Evolutionary conservation across 2,329 filamentous ascomycete genomes (phyloP).

Genomic region (Dactylella cylindrospora): DNA sequence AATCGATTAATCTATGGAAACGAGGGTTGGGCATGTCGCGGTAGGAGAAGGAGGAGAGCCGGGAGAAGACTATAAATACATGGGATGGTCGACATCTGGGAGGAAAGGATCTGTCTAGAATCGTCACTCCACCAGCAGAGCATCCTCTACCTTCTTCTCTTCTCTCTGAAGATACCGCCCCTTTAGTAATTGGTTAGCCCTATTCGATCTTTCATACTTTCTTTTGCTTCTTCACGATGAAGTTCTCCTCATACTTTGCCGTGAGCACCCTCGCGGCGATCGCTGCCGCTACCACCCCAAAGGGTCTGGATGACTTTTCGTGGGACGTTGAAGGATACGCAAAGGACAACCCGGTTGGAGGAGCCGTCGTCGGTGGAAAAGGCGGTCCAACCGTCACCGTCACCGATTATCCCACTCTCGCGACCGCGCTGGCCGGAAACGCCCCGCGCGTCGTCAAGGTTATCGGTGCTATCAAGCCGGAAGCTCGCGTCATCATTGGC

Average conservation of each 20-base stretch:
- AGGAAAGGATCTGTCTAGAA: background rate
- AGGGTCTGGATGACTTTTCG: slow-evolving; percentile 29
- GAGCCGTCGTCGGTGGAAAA: slow-evolving; percentile 50
- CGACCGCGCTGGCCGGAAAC: slow-evolving; percentile 55
- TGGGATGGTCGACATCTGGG: background rate
- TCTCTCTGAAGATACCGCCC: background rate
- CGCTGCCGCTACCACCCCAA: slow-evolving; percentile 21
- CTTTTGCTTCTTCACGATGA: slow-evolving; percentile 9
- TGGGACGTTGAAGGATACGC: slow-evolving; percentile 40
- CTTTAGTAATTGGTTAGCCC: background rate
- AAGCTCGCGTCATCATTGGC: slow-evolving; percentile 54
- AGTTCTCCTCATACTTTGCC: slow-evolving; percentile 15
- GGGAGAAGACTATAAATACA: slow-evolving; percentile 43
- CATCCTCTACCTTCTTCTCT: background rate
- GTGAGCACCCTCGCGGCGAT: slow-evolving; percentile 8
- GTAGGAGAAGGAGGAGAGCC: background rate
- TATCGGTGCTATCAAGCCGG: slow-evolving; percentile 55
- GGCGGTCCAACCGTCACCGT: slow-evolving; percentile 58
- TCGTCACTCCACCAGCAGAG: slow-evolving; percentile 16
- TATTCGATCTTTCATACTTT: background rate
- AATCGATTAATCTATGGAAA: no score
- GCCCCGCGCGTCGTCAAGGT: slow-evolving; percentile 56
- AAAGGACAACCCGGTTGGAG: slow-evolving; percentile 31
- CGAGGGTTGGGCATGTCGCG: no score
- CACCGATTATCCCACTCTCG: slow-evolving; percentile 54